These are phyloP conservation scores for Auricularia sp. DNA, from an alignment of 768 basidiomycete genomes.

Conservation along the genomic window DNA sequence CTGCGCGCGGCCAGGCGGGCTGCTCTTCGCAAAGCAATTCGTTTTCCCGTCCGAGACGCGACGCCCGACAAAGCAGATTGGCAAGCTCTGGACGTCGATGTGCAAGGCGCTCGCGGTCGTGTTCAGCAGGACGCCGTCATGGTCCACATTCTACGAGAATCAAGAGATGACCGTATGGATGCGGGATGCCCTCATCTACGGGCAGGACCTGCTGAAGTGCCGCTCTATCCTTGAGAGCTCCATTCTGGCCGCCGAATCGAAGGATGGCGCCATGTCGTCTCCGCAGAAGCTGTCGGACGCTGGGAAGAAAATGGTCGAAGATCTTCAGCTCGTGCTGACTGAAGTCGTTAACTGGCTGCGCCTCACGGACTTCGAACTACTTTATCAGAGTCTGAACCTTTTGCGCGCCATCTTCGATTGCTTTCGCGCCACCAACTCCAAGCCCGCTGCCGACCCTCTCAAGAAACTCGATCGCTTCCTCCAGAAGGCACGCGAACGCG, in stretches of 20 bases:
- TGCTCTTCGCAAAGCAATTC: constrained; percentile 49
- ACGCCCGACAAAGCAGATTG: constrained; percentile 39
- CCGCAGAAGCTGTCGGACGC: constrained; percentile 42
- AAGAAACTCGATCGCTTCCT: constrained; percentile 58
- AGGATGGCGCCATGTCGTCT: constrained; percentile 19
- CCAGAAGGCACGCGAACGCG: constrained; percentile 37
- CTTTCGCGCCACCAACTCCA: constrained; percentile 52
- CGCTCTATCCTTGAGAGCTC: constrained; percentile 71
- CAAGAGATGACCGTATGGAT: constrained; percentile 93
- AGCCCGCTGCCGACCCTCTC: constrained; percentile 46
- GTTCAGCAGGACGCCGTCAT: constrained; percentile 72
- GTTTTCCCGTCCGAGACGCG: constrained; percentile 30
- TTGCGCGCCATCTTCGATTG: constrained; percentile 69
- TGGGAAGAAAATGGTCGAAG: constrained; percentile 65
- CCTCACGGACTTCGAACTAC: constrained; percentile 82
- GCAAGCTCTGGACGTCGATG: constrained; percentile 75
- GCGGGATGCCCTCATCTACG: constrained; percentile 94
- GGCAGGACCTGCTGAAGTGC: constrained; percentile 72
- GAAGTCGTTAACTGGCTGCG: constrained; percentile 83
- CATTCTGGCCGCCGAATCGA: constrained; percentile 26
- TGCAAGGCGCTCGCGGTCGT: constrained; percentile 69
- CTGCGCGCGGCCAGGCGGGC: constrained; percentile 59
- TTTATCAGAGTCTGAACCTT: constrained; percentile 81
- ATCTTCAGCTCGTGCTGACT: constrained; percentile 67
- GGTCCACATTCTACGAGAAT: constrained; percentile 73